Evolutionary conservation across 176 grass and related monocot genomes (phyloP), one percentile per base, ranked within the genome.

Genomic region (Rhynchospora breviuscula): DNA sequence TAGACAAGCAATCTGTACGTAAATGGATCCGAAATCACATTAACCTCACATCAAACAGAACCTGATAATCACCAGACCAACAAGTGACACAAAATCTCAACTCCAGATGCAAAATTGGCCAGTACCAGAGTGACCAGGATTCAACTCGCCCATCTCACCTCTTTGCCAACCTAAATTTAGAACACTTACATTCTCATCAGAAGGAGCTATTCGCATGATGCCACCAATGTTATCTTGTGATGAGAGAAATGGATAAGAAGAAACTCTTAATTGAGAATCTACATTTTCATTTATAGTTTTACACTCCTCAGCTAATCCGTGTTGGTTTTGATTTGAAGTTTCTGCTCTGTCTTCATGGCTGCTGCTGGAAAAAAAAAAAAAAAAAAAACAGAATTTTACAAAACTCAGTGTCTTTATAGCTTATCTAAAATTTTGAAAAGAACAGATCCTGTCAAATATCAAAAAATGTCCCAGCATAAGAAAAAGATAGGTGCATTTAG

Each of bases 131-230:
- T 68, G 65, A 40, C 66, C 66, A 69, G 33, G 44, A n/a, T 21
- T 21, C 18, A 18, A 71, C 13, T 78, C n/a, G 6, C 23, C 25
- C 73, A 78, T 31, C 19, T 23, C 23, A 3, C 22, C 51, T 57
- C 25, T 78, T 33, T 57, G 40, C 31, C 17, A 26, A 7, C 31
- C 11, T 33, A 31, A 52, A 11, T 31, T 82, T 82, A 29, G 17
- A 23, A 62, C 29, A 84, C 81, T 87, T 90, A 98, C 95, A 87
- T 90, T 60, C 19, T 63, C 6, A 80, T 98, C 67, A 83, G 90
- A 81, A 59, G 90, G 95, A 63, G 82, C 35, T 31, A 98, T 94
- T 88, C 64, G 90, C 82, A 98, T 66, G 83, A 98, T 79, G 63
- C 87, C 90, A 78, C 79, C 21, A 67, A 84, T 74, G 46, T 15